Percentiles rank a stretch among this genome's conserved stretches.
phyloP scores from a whole-genome alignment of 139 green algal genomes.

The Haematococcus lacustris region DNA sequence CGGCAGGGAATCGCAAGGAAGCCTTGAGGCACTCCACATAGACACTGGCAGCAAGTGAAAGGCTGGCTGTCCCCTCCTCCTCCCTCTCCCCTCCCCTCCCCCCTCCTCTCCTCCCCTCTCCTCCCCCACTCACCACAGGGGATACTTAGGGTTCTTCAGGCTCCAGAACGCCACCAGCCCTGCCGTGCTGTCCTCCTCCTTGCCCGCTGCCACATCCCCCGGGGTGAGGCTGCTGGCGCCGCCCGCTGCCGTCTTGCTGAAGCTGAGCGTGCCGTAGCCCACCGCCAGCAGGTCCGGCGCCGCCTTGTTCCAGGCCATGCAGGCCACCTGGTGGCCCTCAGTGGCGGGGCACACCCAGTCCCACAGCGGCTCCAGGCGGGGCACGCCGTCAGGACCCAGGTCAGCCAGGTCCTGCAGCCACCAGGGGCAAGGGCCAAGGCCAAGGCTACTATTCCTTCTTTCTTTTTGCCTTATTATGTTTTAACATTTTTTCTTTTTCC shows the following conservation, averaged over 20 bases:
- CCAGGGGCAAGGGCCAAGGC: background rate
- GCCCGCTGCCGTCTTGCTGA: conserved; percentile 11
- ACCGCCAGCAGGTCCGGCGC: conserved; percentile 62
- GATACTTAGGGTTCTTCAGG: conserved; percentile 70
- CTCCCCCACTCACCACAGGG: conserved; percentile 53
- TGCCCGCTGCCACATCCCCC: background rate
- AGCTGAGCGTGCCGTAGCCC: conserved; percentile 64
- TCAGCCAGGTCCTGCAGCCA: conserved; percentile 12
- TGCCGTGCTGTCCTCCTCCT: background rate
- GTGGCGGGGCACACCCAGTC: conserved; percentile 54
- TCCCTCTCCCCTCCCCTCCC: no score
- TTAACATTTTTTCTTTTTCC: no score
- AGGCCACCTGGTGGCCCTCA: conserved; percentile 29
- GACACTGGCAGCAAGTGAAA: background rate
- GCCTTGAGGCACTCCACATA: background rate
- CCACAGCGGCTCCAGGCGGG: conserved; percentile 54
- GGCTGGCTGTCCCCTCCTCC: no score
- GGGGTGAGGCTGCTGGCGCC: background rate
- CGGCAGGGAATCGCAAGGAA: background rate
- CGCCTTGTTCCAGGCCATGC: conserved; percentile 64
- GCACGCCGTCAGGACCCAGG: conserved; percentile 24
- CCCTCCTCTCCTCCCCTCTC: background rate
- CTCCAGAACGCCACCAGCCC: conserved; percentile 67
- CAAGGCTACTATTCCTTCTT: no score
- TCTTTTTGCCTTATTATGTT: no score